Base-by-base conservation (phyloP, 2,329 filamentous ascomycete species). In the Dothideomycetes sp. region DNA sequence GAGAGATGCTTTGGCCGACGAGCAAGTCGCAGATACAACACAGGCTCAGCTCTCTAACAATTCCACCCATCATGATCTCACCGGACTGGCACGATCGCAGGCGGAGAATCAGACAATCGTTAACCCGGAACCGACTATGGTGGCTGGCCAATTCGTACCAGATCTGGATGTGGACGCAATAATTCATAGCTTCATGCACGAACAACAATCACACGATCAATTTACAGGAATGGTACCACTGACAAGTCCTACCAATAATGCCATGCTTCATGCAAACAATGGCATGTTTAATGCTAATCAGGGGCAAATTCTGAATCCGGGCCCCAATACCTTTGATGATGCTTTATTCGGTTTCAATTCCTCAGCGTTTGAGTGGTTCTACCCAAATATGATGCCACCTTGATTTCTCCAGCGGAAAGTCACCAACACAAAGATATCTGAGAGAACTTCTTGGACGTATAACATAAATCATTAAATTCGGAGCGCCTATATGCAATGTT, bases 131-230 rank as follows among this genome's bases (percentile, higher is more conserved):
- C 44, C 36, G 18, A 48, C 47, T 7, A 45, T 50, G 24, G 40
- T 49, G 5, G 45, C 51, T 6, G 52, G 53, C 2, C 44, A 46
- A 15, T 51, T 57, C 15, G 47, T 41, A 11, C 56, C 61, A 1
- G 59, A 56, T 15, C 49, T 65, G n/a, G 61, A 65, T 33, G 61
- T 65, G 16, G 61, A 64, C 35, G 59, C 60, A 27, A 64, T 65
- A 23, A 64, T 65, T 12, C 60, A 62, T 45, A 64, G 62, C 45
- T 64, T 65, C 35, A 60, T 61, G 23, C 54, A 59, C 10, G 57
- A 62, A 40, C 51, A 58, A 33, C 34, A 42, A 22, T 16, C 18
- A 28, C 5, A 27, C 18, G 17, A 22, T 22, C 40, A 39, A 22
- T 22, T 38, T 29, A 6, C 15, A n/a, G n/a, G n/a, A n/a, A n/a